Evolutionary conservation across 768 basidiomycete species (phyloP).

Genomic region (Fistulinella prunicolor): DNA sequence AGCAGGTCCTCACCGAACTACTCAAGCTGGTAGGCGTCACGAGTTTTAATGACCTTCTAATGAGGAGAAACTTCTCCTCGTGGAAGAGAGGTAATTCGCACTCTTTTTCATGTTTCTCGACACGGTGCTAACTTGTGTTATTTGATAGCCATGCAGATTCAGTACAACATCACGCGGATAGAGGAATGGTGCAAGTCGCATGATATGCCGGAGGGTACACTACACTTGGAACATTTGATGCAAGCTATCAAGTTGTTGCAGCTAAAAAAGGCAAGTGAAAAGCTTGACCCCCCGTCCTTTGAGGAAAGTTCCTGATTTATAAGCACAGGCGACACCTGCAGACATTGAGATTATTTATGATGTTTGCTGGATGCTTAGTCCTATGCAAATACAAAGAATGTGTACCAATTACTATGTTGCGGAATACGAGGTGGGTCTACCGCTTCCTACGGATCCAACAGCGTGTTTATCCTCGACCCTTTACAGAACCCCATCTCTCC

Average conservation of each 20-base stretch:
- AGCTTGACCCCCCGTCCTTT: neutral
- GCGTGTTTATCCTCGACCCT: constrained; percentile 3
- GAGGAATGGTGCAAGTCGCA: constrained; percentile 99
- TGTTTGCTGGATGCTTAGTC: constrained; percentile 99
- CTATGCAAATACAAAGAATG: constrained; percentile 99
- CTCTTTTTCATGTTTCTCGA: neutral
- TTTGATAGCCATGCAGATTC: constrained; percentile 94
- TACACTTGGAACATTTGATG: constrained; percentile 98
- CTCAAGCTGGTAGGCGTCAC: constrained; percentile 95
- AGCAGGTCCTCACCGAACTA: constrained; percentile 92
- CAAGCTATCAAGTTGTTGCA: constrained; percentile 98
- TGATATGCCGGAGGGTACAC: constrained; percentile 97
- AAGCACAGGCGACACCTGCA: constrained; percentile 73
- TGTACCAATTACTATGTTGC: constrained; percentile 99
- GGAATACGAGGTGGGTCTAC: constrained; percentile 83
- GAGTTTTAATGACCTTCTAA: constrained; percentile 96
- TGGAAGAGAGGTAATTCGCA: constrained; percentile 89
- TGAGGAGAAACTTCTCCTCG: constrained; percentile 98
- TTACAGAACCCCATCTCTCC: constrained; percentile 90
- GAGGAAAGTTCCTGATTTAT: constrained; percentile 6
- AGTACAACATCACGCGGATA: constrained; percentile 97
- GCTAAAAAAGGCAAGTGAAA: constrained; percentile 79
- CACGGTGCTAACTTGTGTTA: neutral
- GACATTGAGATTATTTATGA: constrained; percentile 99
- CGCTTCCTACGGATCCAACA: neutral